Base-by-base conservation (phyloP, 768 basidiomycete genomes). In the Tulasnella sp. region DNA sequence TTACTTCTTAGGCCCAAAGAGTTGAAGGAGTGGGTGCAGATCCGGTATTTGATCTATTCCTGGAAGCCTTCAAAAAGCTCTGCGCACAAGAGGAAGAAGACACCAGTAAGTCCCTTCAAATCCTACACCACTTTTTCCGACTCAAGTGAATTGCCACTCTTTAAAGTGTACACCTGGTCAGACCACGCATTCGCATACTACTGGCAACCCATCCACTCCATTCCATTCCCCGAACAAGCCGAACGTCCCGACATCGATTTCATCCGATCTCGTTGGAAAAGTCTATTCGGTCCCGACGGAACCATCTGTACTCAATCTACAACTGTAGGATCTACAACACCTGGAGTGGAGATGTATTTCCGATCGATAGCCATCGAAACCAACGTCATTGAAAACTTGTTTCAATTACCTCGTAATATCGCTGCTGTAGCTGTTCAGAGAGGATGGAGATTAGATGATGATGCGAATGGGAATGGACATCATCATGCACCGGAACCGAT, bases 321-420 rank as follows among this genome's bases (percentile, higher is more conserved):
- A n/a, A n/a, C n/a, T n/a, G n/a, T n/a, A n/a, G n/a, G n/a, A n/a
- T n/a, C n/a, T n/a, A n/a, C n/a, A n/a, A n/a, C n/a, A n/a, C 10
- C 19, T 40, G 39, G 39, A 10, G 39, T 40, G 10, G 39, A 40
- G n/a, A 10, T 40, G 39, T 40, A 40, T n/a, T 40, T 40, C 27
- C 39, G 39, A n/a, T 16, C 39, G n/a, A 25, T 40, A 10, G 19
- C 19, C 39, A 25, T 40, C 39, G 39, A 40, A 25, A 40, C 39
- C 39, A 40, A 40, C 39, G 39, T 40, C 39, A 40, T 40, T 25
- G 39, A 40, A 25, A 40, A 40, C n/a, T 20, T 40, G 19, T 40
- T 40, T 25, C 39, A 40, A 25, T 16, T 40, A n/a, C 27, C 39
- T 16, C 5, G 39, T 10, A 40, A n/a, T n/a, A n/a, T 16, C 6